These are phyloP conservation scores for Oryza punctata DNA, from an alignment of 176 grass and related monocot genomes.

Conservation along the genomic window DNA sequence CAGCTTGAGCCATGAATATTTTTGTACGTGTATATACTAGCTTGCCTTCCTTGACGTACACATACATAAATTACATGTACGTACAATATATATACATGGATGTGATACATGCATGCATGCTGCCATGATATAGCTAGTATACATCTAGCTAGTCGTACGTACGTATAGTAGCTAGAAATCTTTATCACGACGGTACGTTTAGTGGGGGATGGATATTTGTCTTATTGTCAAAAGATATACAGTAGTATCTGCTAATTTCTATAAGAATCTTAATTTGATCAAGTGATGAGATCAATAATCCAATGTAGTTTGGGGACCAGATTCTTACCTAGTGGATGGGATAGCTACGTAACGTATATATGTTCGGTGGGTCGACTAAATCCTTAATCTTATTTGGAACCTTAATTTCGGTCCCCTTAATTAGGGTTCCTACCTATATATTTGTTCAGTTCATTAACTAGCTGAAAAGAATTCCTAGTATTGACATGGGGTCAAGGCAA, in stretches of 20 bases:
- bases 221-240: not conserved
- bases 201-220: not conserved
- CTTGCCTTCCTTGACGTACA: not conserved
- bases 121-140: not conserved
- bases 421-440: not conserved
- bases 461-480: too few relatives aligned
- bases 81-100: not conserved
- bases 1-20: not conserved
- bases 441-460: too few relatives aligned
- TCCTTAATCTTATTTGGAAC: not conserved
- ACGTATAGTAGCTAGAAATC: not conserved
- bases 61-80: conserved; percentile 2
- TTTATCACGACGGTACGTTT: not conserved
- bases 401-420: not conserved
- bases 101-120: not conserved
- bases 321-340: not conserved
- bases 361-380: not conserved
- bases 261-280: not conserved
- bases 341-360: not conserved
- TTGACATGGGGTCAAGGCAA: too few relatives aligned
- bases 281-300: not conserved
- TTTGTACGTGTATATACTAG: not conserved
- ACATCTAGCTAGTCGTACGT: not conserved
- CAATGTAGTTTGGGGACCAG: not conserved
- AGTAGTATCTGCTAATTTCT: not conserved